Base-by-base conservation (phyloP, 805 yeast genomes). In the Yarrowia porcina region DNA sequence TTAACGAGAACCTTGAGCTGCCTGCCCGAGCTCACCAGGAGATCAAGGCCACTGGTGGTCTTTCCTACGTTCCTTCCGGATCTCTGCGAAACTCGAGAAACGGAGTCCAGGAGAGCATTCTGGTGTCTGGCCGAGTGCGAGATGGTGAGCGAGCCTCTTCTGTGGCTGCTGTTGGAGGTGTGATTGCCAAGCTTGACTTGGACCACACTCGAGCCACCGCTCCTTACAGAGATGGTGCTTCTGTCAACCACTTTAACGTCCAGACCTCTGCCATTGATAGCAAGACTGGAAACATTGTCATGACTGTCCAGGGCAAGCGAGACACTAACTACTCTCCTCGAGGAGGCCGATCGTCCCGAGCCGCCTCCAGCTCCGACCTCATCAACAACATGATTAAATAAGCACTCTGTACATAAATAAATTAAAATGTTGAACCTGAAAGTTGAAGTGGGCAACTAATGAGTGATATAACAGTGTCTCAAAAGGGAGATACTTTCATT, bases 11-110 rank as follows among this genome's bases (percentile, higher is more conserved):
- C 61, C 15, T 56, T 20, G 49, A 56, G 20, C 25, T 30, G 15
- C 47, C 47, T 5, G 27, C 36, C 11, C 38, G 30, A 23, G 49
- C 47, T 23, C 21, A 39, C 30, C 47, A 28, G 30, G 61, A 56
- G 39, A 56, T 56, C 49, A 56, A 56, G 49, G 61, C 61, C 39
- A 56, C 61, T 28, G 61, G 61, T 15, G 61, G 61, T 56, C 49
- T 56, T 4, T 56, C 61, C 4, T 56, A 56, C 49, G 61, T 56
- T 13, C 61, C 49, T 35, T 17, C 44, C 21, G 61, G 61, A 44
- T 59, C 63, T 6, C 30, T 59, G 42, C 41, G 44, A 44, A 59
- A 59, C 36, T 44, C 63, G 13, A 41, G 63, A 59, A 33, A 59
- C 28, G 63, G 63, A 2, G 52, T 59, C 20, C 52, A 59, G 54